Base-by-base conservation (phyloP, 768 basidiomycete species). In the Tephrocybe sp. region DNA sequence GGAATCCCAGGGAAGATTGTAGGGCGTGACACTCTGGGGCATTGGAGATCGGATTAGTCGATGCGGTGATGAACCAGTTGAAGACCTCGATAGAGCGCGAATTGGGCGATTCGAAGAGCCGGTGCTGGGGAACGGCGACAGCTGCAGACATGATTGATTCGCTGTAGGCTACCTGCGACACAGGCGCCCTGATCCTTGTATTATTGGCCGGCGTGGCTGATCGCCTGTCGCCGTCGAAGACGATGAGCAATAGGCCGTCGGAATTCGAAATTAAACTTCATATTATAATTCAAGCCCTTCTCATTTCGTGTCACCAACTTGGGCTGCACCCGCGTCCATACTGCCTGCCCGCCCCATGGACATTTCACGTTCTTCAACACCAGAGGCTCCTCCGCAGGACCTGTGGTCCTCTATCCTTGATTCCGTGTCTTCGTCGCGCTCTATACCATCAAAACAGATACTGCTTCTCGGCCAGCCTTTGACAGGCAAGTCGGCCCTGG, bases 341-440 rank as follows among this genome's bases (percentile, higher is more conserved):
- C 27, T n/a, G 31, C 38, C 12, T n/a, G 31, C 22, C 38, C 19
- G 26, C 15, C 19, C 37, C 48, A 74, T 74, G 74, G 72, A 75
- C 45, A 62, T 69, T 53, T 77, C 77, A 48, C 81, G 87, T 36
- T 73, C 85, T 18, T 77, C 84, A n/a, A 78, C 86, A 19, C 88
- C 88, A 51, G 84, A 83, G 38, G 79, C 82, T 13, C 86, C 86
- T 4, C 87, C 87, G 0, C 80, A 84, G 57, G 89, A 95, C 59
- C 72, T 98, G 32, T 98, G 96, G 96, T 88, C 86, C 2, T 89
- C 90, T 11, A 98, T 98, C 57, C 78, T 98, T 4, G 86, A 94
- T 68, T 85, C 87, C 11, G 86, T 96, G 21, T 89, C 92, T 1
- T 83, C 84, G 24, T 82, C 87, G 30, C 81, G 90, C 45, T 82